Conservation (phyloP, 2,329 filamentous ascomycete genomes). For the Aspergillus carbonarius region DNA sequence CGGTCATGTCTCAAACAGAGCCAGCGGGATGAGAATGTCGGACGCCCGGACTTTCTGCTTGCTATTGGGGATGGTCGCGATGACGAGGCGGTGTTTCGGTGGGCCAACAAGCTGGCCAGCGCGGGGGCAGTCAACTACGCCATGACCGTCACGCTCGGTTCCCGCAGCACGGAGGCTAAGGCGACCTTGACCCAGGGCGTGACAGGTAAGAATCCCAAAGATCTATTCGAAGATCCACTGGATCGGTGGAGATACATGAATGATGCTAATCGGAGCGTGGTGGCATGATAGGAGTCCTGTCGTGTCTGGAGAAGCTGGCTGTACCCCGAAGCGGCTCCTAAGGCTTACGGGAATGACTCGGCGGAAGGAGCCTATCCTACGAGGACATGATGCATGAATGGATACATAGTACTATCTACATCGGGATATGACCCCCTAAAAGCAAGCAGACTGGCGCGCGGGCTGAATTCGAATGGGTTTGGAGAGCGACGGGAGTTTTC, state of each 20-base stretch:
- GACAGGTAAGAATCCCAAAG: slow-evolving; percentile 64
- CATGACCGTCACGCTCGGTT: slow-evolving; percentile 82
- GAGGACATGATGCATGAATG: neutral
- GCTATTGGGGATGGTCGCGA: slow-evolving; percentile 89
- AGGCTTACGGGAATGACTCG: slow-evolving; percentile 1
- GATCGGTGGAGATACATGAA: neutral
- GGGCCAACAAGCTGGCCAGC: slow-evolving; percentile 76
- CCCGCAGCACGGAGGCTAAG: slow-evolving; percentile 81
- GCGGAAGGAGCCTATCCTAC: neutral
- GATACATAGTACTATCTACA: neutral
- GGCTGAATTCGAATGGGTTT: neutral
- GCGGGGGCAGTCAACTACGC: slow-evolving; percentile 64
- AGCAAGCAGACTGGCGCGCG: neutral
- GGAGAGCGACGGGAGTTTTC: neutral
- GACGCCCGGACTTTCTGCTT: slow-evolving; percentile 75
- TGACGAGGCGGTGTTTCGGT: slow-evolving; percentile 90
- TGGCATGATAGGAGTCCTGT: slow-evolving; percentile 47
- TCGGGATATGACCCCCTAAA: neutral
- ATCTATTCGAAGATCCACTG: slow-evolving; percentile 6
- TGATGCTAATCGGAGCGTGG: slow-evolving; percentile 16
- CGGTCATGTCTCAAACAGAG: slow-evolving; percentile 61
- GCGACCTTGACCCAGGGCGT: slow-evolving; percentile 87
- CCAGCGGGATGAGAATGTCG: slow-evolving; percentile 36
- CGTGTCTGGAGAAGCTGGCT: slow-evolving; percentile 55
- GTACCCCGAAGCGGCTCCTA: neutral